Percentiles rank a stretch among this genome's conserved stretches.
Conservation (phyloP, 352 stramenopile species). For the Phytopythium vexans region DNA sequence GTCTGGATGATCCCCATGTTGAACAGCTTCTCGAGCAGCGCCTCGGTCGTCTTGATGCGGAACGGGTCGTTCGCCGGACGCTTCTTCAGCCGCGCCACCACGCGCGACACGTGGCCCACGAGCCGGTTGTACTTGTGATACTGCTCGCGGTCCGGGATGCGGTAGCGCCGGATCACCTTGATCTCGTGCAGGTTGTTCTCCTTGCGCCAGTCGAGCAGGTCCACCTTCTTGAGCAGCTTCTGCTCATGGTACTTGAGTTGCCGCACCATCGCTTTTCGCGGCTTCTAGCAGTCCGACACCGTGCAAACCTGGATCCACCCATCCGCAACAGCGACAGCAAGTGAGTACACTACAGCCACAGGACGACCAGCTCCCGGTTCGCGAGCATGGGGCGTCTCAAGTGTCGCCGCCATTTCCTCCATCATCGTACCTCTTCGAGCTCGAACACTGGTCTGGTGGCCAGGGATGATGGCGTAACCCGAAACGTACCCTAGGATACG, state of each 20-base stretch:
- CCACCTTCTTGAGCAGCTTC: conserved; percentile 99
- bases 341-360: no score
- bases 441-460: no score
- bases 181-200: conserved; percentile 99
- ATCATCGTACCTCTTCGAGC: no score
- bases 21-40: conserved; percentile 97
- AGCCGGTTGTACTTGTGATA: conserved; percentile 99
- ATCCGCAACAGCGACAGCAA: background rate
- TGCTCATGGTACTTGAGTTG: conserved; percentile 96
- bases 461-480: no score
- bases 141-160: conserved; percentile 97
- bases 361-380: no score
- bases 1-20: conserved; percentile 97
- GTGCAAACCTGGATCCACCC: background rate
- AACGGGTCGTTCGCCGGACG: conserved; percentile 94
- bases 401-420: no score
- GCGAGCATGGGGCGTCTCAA: no score
- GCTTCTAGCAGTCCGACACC: background rate
- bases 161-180: conserved; percentile 97
- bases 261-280: conserved; percentile 56
- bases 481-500: no score
- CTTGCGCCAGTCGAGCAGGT: conserved; percentile 98
- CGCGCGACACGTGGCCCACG: conserved; percentile 93
- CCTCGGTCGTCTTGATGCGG: conserved; percentile 95
- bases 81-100: conserved; percentile 95